phyloP scores from a whole-genome alignment of 2,329 filamentous ascomycete species.

The Periglandula ipomoeae region DNA sequence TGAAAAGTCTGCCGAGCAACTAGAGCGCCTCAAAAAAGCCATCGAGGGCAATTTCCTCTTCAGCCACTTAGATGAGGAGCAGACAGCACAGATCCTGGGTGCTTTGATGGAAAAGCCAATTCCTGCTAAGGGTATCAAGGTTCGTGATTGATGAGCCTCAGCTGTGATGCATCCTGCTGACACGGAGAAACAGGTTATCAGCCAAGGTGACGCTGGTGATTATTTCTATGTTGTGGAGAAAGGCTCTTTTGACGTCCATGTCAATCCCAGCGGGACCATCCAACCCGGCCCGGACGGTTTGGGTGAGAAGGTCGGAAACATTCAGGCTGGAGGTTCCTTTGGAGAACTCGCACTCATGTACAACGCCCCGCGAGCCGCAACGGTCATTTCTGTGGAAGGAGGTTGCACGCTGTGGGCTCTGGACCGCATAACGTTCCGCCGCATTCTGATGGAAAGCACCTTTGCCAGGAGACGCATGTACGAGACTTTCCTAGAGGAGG shows the following conservation, averaged over 20 bases:
- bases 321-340: slow-evolving; percentile 85
- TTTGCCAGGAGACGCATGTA: slow-evolving; percentile 96
- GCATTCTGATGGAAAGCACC: slow-evolving; percentile 96
- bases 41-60: slow-evolving; percentile 91
- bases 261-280: slow-evolving; percentile 67
- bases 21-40: slow-evolving; percentile 67
- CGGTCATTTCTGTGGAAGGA: slow-evolving; percentile 74
- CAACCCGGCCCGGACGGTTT: slow-evolving; percentile 75
- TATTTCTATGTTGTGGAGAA: slow-evolving; percentile 97
- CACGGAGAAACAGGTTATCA: slow-evolving; percentile 64
- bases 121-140: slow-evolving; percentile 76
- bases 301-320: slow-evolving; percentile 71
- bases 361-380: slow-evolving; percentile 91
- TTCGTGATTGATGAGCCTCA: slow-evolving; percentile 20
- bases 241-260: slow-evolving; percentile 83
- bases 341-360: slow-evolving; percentile 98
- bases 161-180: slow-evolving; percentile 12
- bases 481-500: slow-evolving; percentile 91
- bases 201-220: slow-evolving; percentile 90
- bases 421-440: slow-evolving; percentile 91
- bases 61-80: slow-evolving; percentile 88
- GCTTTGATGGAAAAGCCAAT: slow-evolving; percentile 93
- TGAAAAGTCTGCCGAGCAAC: slow-evolving; percentile 73
- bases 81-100: slow-evolving; percentile 76
- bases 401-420: slow-evolving; percentile 84